Evolutionary conservation across 148 eudicot species (phyloP), one percentile per base, ranked within the genome.

Genomic region (Gaultheria prostrata): DNA sequence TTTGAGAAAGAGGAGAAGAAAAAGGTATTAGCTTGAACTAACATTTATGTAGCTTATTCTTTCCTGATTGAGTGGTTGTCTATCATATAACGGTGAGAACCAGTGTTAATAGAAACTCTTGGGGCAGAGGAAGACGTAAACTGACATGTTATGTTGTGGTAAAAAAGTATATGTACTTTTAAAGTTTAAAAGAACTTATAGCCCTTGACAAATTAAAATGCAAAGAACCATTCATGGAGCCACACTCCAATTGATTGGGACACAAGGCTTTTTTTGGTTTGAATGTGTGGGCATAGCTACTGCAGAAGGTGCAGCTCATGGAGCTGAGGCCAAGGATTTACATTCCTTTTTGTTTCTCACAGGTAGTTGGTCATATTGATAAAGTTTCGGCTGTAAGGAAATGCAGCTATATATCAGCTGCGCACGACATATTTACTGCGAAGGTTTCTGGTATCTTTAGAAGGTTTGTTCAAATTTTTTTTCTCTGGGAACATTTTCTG

Each of bases 361-460:
- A 96, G 98, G 91, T 94, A 74, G 89, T 96, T 77, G 95, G 91
- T 78, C 98, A 96, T 86, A 89, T 94, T 78, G 95, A 94, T 83
- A 94, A 94, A 89, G 80, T 96, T 85, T 87, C 91, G 77, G 89
- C 94, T n/a, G 86, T 91, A 39, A 91, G 94, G 87, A 90, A 86
- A 83, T 90, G 92, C 87, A 89, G 92, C 90, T 96, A 88, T 87
- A 88, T 94, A 74, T 89, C 95, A 83, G 98, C 98, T 81, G 98
- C 98, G 78, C 32, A 86, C 39, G 97, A 94, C 82, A 92, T 96
- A 80, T 94, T 96, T 70, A 88, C 88, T 87, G 96, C 98, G 49
- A 96, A 96, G 86, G 85, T 96, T 82, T 96, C 98, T 65, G 98
- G 98, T 80, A 94, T 98, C 85, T 92, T 96, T 79, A 96, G 90